Evolutionary conservation across 805 yeast species (phyloP).

Genomic region (Saccharomycopsis sp.): DNA sequence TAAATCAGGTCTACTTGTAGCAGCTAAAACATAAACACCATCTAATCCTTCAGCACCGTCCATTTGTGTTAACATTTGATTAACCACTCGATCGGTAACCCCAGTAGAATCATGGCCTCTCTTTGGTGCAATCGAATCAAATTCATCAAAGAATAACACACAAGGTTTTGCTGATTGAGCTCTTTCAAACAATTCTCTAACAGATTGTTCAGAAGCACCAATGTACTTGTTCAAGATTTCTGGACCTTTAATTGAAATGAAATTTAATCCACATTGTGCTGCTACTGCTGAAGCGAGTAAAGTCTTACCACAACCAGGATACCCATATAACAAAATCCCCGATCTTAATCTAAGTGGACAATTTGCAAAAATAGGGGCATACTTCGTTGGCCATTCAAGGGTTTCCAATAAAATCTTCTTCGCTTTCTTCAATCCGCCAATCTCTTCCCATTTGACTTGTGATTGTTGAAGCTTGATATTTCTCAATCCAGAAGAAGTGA

Average conservation of each 20-base stretch:
- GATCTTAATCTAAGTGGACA: slow-evolving; percentile 86
- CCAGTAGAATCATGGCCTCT: slow-evolving; percentile 98
- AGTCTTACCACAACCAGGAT: slow-evolving; percentile 98
- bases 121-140: slow-evolving; percentile 95
- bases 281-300: slow-evolving; percentile 90
- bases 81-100: slow-evolving; percentile 95
- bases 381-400: slow-evolving; percentile 93
- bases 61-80: slow-evolving; percentile 95
- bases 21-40: slow-evolving; percentile 94
- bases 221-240: slow-evolving; percentile 91
- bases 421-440: slow-evolving; percentile 80
- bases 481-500: slow-evolving; percentile 72
- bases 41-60: slow-evolving; percentile 98
- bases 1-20: slow-evolving; percentile 91
- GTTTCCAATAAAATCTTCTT: slow-evolving; percentile 77
- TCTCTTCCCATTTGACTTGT: slow-evolving; percentile 70
- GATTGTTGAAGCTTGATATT: slow-evolving; percentile 84
- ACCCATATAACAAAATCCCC: slow-evolving; percentile 86
- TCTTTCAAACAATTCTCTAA: slow-evolving; percentile 85
- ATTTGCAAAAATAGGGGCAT: slow-evolving; percentile 87
- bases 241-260: slow-evolving; percentile 92
- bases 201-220: slow-evolving; percentile 95
- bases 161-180: slow-evolving; percentile 96
- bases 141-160: slow-evolving; percentile 87
- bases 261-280: slow-evolving; percentile 87